phyloP scores from a whole-genome alignment of 352 stramenopile genomes.

The Phytopythium kandeliae region DNA sequence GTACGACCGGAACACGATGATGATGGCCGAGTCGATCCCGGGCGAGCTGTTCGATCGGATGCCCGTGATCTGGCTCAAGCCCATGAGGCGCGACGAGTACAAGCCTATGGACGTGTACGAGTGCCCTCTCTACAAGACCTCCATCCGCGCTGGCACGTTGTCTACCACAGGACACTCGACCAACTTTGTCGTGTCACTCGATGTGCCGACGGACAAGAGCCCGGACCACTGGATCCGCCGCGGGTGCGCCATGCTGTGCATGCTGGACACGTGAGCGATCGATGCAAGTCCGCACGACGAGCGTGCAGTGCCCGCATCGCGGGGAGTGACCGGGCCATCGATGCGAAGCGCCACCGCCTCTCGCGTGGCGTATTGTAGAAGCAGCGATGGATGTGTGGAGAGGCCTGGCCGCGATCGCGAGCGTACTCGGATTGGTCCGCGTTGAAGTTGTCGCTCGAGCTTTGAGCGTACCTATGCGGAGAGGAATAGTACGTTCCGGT shows the following conservation, averaged over 20 bases:
- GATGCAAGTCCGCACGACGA: too few relatives aligned
- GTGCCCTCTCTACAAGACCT: slow-evolving; percentile 93
- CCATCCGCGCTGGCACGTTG: slow-evolving; percentile 84
- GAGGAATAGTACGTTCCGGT: too few relatives aligned
- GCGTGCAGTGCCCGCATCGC: too few relatives aligned
- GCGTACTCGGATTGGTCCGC: too few relatives aligned
- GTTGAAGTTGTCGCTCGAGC: too few relatives aligned
- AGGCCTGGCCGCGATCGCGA: too few relatives aligned
- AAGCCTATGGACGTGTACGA: slow-evolving; percentile 79
- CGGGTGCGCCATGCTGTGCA: slow-evolving; percentile 92
- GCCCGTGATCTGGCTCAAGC: slow-evolving; percentile 90
- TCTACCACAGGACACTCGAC: slow-evolving; percentile 92
- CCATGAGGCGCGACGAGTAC: slow-evolving; percentile 71
- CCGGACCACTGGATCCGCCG: slow-evolving; percentile 92
- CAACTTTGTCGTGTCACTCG: slow-evolving; percentile 89
- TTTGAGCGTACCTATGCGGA: too few relatives aligned
- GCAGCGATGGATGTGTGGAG: too few relatives aligned
- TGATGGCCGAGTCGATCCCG: slow-evolving; percentile 86
- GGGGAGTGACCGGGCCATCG: too few relatives aligned
- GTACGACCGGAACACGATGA: slow-evolving; percentile 69
- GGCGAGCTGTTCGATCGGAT: slow-evolving; percentile 90
- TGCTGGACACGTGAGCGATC: slow-evolving; percentile 88
- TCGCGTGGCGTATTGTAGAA: too few relatives aligned
- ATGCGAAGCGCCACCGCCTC: too few relatives aligned
- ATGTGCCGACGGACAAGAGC: slow-evolving; percentile 79